Evolutionary conservation across 495 filamentous ascomycete species (phyloP).

Genomic region (Chaetomium fimeti): DNA sequence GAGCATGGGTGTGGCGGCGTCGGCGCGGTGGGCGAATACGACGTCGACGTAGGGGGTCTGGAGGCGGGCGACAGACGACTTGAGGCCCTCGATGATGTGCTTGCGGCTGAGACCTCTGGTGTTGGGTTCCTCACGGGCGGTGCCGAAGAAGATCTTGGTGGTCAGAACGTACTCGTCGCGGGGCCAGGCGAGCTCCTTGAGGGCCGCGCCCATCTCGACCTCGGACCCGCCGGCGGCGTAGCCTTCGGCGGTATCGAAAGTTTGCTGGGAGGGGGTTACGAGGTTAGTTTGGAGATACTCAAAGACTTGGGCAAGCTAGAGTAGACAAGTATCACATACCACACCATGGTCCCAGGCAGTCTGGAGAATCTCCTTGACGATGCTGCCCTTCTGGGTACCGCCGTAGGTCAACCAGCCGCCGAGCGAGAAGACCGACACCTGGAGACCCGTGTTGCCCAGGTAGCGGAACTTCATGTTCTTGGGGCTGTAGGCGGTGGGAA

Average conservation of each 20-base stretch:
- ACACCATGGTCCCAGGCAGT: conserved; percentile 57
- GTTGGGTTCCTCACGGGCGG: conserved; percentile 50
- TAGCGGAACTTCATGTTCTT: conserved; percentile 66
- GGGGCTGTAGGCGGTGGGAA: conserved; percentile 47
- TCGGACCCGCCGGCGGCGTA: conserved; percentile 71
- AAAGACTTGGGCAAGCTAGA: background rate
- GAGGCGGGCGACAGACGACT: conserved; percentile 64
- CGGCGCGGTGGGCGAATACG: conserved; percentile 81
- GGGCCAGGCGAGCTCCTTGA: conserved; percentile 67
- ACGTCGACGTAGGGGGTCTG: conserved; percentile 76
- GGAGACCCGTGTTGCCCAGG: conserved; percentile 65
- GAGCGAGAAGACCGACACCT: conserved; percentile 66
- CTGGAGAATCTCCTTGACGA: conserved; percentile 45
- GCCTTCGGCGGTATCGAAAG: conserved; percentile 63
- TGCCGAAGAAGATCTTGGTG: conserved; percentile 64
- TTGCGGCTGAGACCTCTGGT: conserved; percentile 78
- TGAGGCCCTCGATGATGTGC: conserved; percentile 57
- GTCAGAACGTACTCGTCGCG: conserved; percentile 80
- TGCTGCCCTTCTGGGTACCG: conserved; percentile 44
- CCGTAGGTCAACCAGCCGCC: conserved; percentile 59
- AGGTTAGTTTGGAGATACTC: too few relatives aligned
- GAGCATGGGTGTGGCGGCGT: conserved; percentile 79
- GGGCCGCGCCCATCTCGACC: conserved; percentile 70
- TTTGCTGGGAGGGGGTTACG: conserved; percentile 28
- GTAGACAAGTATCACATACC: conserved; percentile 24